These are phyloP conservation scores for Pelargonium nanum DNA, from an alignment of 345 rosid species.

Conservation along the genomic window DNA sequence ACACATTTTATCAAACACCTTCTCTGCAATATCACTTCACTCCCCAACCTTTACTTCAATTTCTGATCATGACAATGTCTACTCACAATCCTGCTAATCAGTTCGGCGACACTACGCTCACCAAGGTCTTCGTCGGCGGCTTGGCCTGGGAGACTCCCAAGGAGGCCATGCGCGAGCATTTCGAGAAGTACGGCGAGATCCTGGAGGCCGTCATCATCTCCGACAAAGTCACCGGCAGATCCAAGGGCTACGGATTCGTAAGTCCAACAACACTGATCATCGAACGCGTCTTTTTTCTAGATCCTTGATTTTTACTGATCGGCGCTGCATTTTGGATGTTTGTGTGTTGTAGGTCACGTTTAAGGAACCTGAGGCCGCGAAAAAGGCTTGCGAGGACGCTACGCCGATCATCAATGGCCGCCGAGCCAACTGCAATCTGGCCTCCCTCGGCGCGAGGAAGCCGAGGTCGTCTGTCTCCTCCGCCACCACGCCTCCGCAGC, in stretches of 20 bases:
- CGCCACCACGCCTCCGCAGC: conserved; percentile 33
- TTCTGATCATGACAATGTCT: conserved; percentile 1
- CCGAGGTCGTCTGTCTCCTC: conserved; percentile 36
- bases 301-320: background rate
- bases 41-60: conserved; percentile 4
- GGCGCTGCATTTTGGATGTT: no score
- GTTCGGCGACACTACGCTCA: conserved; percentile 84
- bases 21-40: conserved; percentile 4
- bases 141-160: conserved; percentile 94
- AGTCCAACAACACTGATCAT: conserved; percentile 5
- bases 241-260: conserved; percentile 99
- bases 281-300: background rate
- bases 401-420: conserved; percentile 84
- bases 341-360: conserved; percentile 57
- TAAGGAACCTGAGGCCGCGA: conserved; percentile 81
- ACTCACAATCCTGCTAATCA: conserved; percentile 18
- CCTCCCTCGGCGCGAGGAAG: conserved; percentile 86
- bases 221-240: conserved; percentile 81
- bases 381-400: conserved; percentile 77
- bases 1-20: conserved; percentile 16
- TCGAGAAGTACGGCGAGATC: conserved; percentile 83
- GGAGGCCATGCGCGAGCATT: conserved; percentile 76
- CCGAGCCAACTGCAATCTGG: conserved; percentile 90
- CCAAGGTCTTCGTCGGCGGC: conserved; percentile 96
- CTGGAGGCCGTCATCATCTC: conserved; percentile 91